Evolutionary conservation across 2,329 filamentous ascomycete genomes (phyloP).

Genomic region (Colletotrichum paranaense): DNA sequence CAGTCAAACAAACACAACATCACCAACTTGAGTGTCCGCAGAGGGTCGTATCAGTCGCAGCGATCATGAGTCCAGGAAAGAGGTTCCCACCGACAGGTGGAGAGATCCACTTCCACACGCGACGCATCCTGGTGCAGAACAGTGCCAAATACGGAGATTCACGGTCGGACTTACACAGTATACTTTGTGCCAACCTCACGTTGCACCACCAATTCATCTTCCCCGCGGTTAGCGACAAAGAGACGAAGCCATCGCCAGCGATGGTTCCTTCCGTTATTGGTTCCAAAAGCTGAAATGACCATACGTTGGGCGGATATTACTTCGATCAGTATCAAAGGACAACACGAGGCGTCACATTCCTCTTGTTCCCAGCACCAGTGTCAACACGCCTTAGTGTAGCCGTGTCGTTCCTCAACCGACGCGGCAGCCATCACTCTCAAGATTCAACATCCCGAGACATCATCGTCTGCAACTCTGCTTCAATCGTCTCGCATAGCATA

Average conservation of each 20-base stretch:
- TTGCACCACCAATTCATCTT: background rate
- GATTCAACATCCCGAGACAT: constrained; percentile 22
- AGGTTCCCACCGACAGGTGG: background rate
- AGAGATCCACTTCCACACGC: background rate
- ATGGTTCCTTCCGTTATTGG: background rate
- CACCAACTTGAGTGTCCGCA: background rate
- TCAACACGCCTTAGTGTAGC: background rate
- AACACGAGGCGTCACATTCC: background rate
- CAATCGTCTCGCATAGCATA: background rate
- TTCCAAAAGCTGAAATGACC: background rate
- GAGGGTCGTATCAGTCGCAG: background rate
- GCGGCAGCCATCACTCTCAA: background rate
- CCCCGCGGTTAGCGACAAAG: constrained; percentile 1
- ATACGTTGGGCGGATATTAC: background rate
- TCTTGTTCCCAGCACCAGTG: background rate
- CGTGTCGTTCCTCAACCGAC: background rate
- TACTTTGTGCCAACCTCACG: background rate
- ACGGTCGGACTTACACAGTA: background rate
- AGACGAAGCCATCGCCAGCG: constrained; percentile 11
- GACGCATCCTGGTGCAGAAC: background rate
- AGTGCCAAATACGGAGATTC: background rate
- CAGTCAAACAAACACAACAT: background rate
- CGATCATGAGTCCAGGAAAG: background rate
- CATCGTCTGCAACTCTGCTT: background rate
- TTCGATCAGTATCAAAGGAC: background rate